A percentile compares a stretch with the other conserved stretches of the same genome.
phyloP scores from a whole-genome alignment of 805 yeast genomes.

The Priceomyces fermenticarens region DNA sequence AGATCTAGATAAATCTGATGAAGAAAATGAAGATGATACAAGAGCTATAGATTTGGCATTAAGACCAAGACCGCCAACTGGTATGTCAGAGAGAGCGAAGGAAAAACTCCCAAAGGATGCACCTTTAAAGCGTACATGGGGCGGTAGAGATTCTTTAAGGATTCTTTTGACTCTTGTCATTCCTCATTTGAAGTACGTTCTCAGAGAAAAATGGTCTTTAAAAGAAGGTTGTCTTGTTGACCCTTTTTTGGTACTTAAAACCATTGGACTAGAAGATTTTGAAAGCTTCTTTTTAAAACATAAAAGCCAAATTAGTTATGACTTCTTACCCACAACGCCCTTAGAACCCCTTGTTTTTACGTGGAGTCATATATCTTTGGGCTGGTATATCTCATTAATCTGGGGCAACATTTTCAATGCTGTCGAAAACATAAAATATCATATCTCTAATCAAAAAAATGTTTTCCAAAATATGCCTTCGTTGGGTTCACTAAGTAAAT shows the following conservation, averaged over 20 bases:
- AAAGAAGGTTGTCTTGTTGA: constrained; percentile 18
- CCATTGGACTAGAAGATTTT: constrained; percentile 39
- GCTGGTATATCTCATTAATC: constrained; percentile 71
- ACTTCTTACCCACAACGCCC: constrained; percentile 41
- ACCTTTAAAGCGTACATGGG: constrained; percentile 52
- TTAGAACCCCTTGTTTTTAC: constrained; percentile 48
- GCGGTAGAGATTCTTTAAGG: constrained; percentile 50
- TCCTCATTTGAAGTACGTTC: constrained; percentile 28
- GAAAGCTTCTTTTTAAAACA: constrained; percentile 15
- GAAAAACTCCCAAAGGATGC: constrained; percentile 52
- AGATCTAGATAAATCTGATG: background rate
- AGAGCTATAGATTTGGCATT: constrained; percentile 38
- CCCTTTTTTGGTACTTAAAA: constrained; percentile 31
- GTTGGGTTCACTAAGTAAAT: constrained; percentile 34
- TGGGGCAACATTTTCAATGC: constrained; percentile 55
- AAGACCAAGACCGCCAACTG: constrained; percentile 52
- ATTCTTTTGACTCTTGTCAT: constrained; percentile 40
- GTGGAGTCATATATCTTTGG: constrained; percentile 65
- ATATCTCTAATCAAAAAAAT: constrained; percentile 22
- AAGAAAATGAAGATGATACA: constrained; percentile 6
- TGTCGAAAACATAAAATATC: constrained; percentile 15
- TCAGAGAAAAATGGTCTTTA: constrained; percentile 25
- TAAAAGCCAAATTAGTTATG: constrained; percentile 32
- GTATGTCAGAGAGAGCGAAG: constrained; percentile 58
- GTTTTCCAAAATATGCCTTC: constrained; percentile 40